Evolutionary conservation across 768 basidiomycete genomes (phyloP).

Genomic region (Pulveroboletus sp.): DNA sequence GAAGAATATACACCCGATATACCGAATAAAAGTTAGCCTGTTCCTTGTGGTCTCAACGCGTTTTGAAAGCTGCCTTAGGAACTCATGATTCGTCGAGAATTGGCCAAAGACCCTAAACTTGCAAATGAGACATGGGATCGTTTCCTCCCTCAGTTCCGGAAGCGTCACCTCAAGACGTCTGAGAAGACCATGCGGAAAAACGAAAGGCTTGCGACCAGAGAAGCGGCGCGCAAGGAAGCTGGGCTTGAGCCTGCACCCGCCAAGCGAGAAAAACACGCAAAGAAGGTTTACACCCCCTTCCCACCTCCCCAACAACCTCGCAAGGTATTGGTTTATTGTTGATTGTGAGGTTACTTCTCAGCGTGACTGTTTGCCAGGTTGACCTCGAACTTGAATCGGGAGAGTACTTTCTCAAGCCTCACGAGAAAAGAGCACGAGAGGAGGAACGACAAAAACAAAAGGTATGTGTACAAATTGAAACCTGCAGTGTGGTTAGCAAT

Average conservation of each 20-base stretch:
- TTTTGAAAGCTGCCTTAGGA: conserved; percentile 50
- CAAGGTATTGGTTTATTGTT: conserved; percentile 54
- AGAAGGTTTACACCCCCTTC: conserved; percentile 98
- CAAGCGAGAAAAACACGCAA: conserved; percentile 54
- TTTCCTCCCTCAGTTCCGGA: conserved; percentile 95
- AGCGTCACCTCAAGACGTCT: conserved; percentile 86
- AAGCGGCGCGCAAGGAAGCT: conserved; percentile 64
- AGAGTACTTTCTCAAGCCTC: conserved; percentile 95
- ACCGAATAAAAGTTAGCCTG: conserved; percentile 83
- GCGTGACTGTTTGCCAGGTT: conserved; percentile 43
- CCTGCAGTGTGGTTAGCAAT: not conserved
- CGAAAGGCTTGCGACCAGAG: conserved; percentile 57
- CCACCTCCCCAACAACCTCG: conserved; percentile 92
- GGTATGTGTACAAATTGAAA: conserved; percentile 16
- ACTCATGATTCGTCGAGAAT: conserved; percentile 96
- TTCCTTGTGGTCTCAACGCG: not conserved
- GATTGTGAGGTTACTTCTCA: conserved; percentile 6
- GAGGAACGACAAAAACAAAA: conserved; percentile 72
- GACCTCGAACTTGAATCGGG: conserved; percentile 95
- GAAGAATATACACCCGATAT: conserved; percentile 99
- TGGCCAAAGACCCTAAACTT: conserved; percentile 96
- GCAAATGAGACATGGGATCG: conserved; percentile 95
- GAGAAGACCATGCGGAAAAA: conserved; percentile 94
- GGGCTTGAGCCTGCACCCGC: conserved; percentile 46
- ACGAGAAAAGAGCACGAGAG: conserved; percentile 80